Conservation (phyloP, 139 green algal species). For the Raphidocelis subcapitata region DNA sequence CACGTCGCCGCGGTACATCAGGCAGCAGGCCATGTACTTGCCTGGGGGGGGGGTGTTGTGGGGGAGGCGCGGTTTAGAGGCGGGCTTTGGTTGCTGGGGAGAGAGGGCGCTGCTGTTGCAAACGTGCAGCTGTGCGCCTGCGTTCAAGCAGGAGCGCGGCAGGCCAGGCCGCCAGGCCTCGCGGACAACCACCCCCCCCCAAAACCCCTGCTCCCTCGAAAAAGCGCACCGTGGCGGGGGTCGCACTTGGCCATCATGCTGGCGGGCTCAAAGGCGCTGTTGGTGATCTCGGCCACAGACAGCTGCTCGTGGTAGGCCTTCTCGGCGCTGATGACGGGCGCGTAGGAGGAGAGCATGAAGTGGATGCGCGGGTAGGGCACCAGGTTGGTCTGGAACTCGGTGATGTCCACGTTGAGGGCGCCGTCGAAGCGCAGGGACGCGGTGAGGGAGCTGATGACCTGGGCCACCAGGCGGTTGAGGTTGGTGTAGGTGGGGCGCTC, state of each 20-base stretch:
- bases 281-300: slow-evolving; percentile 97
- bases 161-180: too few species aligned
- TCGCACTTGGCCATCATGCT: slow-evolving; percentile 99
- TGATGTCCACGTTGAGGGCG: slow-evolving; percentile 96
- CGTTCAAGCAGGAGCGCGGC: too few species aligned
- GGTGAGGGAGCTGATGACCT: slow-evolving; percentile 94
- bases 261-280: slow-evolving; percentile 92
- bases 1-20: slow-evolving; percentile 99
- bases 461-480: slow-evolving; percentile 76
- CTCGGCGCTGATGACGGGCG: slow-evolving; percentile 96
- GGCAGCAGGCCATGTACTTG: slow-evolving; percentile 99
- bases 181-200: too few species aligned
- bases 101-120: too few species aligned
- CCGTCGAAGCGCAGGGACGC: slow-evolving; percentile 95
- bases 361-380: slow-evolving; percentile 99
- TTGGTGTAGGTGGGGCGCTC: slow-evolving; percentile 98
- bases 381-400: slow-evolving; percentile 99
- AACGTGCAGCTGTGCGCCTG: too few species aligned
- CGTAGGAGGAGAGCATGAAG: slow-evolving; percentile 99
- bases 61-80: too few species aligned
- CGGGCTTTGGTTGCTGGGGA: too few species aligned
- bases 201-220: too few species aligned
- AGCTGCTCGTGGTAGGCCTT: slow-evolving; percentile 99
- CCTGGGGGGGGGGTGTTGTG: too few species aligned
- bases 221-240: slow-evolving; percentile 88